phyloP scores from a whole-genome alignment of 176 grass and related monocot genomes.

The Phyllostachys edulis region DNA sequence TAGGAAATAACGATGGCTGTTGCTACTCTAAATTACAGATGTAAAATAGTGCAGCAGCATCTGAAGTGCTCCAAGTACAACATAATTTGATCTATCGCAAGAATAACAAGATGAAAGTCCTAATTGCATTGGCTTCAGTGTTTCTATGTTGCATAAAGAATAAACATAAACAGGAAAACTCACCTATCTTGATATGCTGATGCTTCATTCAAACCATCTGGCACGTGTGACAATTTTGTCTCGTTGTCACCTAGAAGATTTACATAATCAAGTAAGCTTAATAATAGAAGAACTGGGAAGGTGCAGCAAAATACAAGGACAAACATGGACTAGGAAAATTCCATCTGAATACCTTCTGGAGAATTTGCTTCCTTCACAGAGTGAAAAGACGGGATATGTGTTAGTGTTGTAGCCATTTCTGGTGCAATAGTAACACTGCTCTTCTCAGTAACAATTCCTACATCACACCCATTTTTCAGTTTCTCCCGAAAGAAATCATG shows the following conservation, averaged over 20 bases:
- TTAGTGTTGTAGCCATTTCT: neutral
- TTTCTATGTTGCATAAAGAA: neutral
- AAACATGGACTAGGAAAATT: neutral
- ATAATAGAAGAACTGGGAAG: neutral
- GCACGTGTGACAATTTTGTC: neutral
- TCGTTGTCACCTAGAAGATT: conserved; percentile 12
- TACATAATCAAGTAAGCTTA: conserved; percentile 26
- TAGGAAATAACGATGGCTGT: neutral
- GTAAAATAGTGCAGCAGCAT: conserved; percentile 9
- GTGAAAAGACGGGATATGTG: neutral
- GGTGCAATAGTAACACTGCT: neutral
- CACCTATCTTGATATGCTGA: conserved; percentile 11
- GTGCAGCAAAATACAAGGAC: conserved; percentile 6
- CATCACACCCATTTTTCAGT: neutral
- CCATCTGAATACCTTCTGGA: neutral
- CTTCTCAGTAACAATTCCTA: neutral
- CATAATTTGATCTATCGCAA: neutral
- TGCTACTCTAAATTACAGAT: neutral
- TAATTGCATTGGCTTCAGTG: neutral
- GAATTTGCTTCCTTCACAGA: neutral
- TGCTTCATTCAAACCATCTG: neutral
- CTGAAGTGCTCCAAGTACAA: conserved; percentile 11
- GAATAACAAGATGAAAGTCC: neutral
- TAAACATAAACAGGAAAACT: conserved; percentile 29
- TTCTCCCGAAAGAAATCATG: too few species aligned